phyloP scores from a whole-genome alignment of 2,329 filamentous ascomycete species.

The Thelonectria discophora region DNA sequence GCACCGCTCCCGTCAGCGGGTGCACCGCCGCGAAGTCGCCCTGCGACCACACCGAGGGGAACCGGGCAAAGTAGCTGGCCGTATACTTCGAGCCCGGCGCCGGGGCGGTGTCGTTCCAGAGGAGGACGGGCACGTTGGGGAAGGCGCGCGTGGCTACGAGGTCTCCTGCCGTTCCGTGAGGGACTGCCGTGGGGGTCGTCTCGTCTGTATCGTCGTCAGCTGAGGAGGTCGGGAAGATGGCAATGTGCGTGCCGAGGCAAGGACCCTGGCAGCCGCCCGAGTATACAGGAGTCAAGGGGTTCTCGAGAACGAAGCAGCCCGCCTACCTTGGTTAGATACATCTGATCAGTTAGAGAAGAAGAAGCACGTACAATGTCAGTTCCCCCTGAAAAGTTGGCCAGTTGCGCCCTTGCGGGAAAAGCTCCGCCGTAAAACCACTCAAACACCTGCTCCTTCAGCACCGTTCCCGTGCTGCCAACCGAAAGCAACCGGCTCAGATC shows the following conservation, averaged over 20 bases:
- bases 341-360: neutral
- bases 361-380: constrained; percentile 71
- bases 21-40: constrained; percentile 81
- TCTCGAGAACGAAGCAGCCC: constrained; percentile 69
- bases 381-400: constrained; percentile 79
- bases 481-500: constrained; percentile 69
- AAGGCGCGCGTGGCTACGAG: constrained; percentile 76
- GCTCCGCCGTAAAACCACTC: constrained; percentile 80
- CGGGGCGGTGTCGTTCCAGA: constrained; percentile 65
- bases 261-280: constrained; percentile 63
- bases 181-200: constrained; percentile 52
- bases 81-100: constrained; percentile 66
- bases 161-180: constrained; percentile 74
- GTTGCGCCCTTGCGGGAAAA: constrained; percentile 72
- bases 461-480: constrained; percentile 83
- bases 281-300: constrained; percentile 74
- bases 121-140: constrained; percentile 76
- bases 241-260: constrained; percentile 59
- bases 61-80: constrained; percentile 69
- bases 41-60: constrained; percentile 79
- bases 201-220: constrained; percentile 58
- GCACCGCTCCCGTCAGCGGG: constrained; percentile 70
- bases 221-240: constrained; percentile 64
- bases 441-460: constrained; percentile 78
- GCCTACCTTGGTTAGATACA: constrained; percentile 48